Conservation (phyloP, 2,329 filamentous ascomycete species). For the Pseudohalonectria lignicola region DNA sequence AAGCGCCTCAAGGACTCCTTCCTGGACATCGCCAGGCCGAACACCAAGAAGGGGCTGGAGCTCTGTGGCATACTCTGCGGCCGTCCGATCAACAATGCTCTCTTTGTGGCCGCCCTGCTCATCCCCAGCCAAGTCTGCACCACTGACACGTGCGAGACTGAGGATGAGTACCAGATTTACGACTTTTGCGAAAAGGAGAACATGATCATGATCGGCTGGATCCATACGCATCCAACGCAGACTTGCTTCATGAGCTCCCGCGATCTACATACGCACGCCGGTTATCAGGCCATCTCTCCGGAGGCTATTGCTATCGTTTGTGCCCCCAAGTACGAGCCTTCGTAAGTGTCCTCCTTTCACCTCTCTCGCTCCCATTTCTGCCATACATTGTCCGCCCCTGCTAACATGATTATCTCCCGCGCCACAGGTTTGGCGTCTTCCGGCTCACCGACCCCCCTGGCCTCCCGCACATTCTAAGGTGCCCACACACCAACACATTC, state of each 20-base stretch:
- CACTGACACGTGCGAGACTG: conserved; percentile 87
- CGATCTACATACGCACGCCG: conserved; percentile 86
- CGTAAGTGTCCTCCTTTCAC: conserved; percentile 37
- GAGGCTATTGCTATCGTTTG: conserved; percentile 97
- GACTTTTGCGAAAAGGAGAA: conserved; percentile 82
- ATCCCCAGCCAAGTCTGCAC: conserved; percentile 88
- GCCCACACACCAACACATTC: conserved; percentile 69
- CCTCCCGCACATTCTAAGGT: conserved; percentile 71
- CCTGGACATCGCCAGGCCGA: conserved; percentile 59
- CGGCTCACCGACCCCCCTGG: conserved; percentile 89
- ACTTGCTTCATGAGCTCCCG: conserved; percentile 96
- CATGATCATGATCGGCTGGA: conserved; percentile 86
- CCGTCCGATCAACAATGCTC: conserved; percentile 79
- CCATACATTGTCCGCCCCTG: not conserved
- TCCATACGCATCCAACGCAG: conserved; percentile 93
- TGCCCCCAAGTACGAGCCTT: conserved; percentile 68
- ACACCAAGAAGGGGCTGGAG: conserved; percentile 75
- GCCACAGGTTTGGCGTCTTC: conserved; percentile 72
- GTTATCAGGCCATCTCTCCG: conserved; percentile 92
- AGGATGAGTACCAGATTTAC: conserved; percentile 74
- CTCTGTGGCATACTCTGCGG: conserved; percentile 94
- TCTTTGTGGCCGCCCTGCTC: conserved; percentile 81
- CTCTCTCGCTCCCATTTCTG: not conserved
- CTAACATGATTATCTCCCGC: not conserved
- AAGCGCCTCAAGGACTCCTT: conserved; percentile 63